Conservation (phyloP, 345 rosid genomes). For the Litchi chinensis region DNA sequence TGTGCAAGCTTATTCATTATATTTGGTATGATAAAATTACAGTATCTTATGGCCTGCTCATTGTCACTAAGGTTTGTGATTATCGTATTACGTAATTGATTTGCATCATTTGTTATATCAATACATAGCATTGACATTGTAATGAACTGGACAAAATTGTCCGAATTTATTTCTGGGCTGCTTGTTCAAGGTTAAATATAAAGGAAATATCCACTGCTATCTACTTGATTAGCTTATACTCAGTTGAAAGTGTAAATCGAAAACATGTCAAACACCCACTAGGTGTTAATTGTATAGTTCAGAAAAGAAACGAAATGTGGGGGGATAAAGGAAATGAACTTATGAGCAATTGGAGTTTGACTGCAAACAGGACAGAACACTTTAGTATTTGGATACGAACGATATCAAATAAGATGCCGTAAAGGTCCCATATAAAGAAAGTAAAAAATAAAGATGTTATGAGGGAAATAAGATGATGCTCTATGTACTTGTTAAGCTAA, state of each 20-base stretch:
- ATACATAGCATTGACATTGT: not conserved
- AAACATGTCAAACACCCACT: not conserved
- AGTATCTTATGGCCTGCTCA: no score
- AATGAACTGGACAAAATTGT: not conserved
- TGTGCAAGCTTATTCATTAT: not conserved
- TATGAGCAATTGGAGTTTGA: not conserved
- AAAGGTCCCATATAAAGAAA: not conserved
- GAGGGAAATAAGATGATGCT: not conserved
- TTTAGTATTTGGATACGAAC: not conserved
- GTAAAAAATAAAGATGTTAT: not conserved
- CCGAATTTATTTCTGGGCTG: not conserved
- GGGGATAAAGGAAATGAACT: not conserved
- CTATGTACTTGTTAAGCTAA: not conserved
- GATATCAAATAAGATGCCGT: not conserved
- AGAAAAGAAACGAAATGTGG: not conserved
- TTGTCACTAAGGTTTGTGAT: no score
- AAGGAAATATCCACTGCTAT: not conserved
- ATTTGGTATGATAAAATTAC: not conserved
- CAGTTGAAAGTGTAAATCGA: not conserved
- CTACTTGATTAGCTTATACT: not conserved
- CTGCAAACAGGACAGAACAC: not conserved
- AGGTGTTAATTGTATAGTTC: not conserved
- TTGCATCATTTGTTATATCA: no score
- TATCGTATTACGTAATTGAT: no score
- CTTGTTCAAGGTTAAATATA: not conserved